These are phyloP conservation scores for Cladosporium sp. DNA, from an alignment of 2,329 filamentous ascomycete species.

Conservation along the genomic window DNA sequence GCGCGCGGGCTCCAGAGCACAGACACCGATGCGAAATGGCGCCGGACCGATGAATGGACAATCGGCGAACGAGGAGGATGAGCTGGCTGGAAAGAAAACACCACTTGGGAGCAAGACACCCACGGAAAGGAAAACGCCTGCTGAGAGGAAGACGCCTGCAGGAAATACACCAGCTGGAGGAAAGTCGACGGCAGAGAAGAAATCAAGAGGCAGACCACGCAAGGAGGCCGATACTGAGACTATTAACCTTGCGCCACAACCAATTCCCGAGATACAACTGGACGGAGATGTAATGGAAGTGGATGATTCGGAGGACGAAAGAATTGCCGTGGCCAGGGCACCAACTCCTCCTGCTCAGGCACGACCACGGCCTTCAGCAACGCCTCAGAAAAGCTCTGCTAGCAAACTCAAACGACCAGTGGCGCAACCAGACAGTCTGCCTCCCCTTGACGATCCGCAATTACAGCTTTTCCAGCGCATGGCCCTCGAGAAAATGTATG, in stretches of 20 bases:
- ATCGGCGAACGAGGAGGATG: not conserved
- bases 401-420: not conserved
- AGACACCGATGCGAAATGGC: not conserved
- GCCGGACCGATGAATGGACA: not conserved
- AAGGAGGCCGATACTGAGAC: not conserved
- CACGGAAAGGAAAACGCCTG: not conserved
- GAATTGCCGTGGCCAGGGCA: not conserved
- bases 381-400: not conserved
- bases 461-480: conserved; percentile 27
- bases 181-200: not conserved
- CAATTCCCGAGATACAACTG: not conserved
- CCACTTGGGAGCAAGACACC: conserved; percentile 1
- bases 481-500: conserved; percentile 39
- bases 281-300: conserved; percentile 10
- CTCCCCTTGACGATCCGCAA: conserved; percentile 15
- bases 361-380: not conserved
- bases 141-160: not conserved
- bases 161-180: not conserved
- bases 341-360: not conserved
- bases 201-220: conserved; percentile 4
- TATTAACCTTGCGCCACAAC: not conserved
- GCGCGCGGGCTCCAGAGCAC: not conserved
- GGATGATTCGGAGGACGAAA: conserved; percentile 4
- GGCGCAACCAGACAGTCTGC: not conserved
- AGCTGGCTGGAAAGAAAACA: not conserved